phyloP scores from a whole-genome alignment of 2,329 filamentous ascomycete species.

The Cytospora piceae region DNA sequence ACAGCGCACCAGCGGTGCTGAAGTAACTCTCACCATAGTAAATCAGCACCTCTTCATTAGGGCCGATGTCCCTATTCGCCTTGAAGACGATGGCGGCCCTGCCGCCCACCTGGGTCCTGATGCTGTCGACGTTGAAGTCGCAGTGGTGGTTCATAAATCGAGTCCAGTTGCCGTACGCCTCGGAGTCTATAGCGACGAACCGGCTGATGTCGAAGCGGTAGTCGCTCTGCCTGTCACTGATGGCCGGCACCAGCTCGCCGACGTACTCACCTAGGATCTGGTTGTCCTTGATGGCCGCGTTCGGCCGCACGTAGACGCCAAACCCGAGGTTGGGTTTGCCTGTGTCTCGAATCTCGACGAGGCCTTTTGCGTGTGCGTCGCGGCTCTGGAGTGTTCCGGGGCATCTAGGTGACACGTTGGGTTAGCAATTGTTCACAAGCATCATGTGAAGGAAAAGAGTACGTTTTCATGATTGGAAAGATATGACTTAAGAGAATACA shows the following conservation, averaged over 20 bases:
- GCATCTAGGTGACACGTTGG: neutral
- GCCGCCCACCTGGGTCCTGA: slow-evolving; percentile 52
- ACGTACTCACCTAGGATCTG: neutral
- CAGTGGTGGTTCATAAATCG: slow-evolving; percentile 13
- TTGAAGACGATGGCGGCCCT: slow-evolving; percentile 37
- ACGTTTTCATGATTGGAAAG: too few species aligned
- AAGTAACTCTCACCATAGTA: slow-evolving; percentile 1
- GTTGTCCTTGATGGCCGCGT: neutral
- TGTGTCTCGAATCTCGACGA: neutral
- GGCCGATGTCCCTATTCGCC: neutral
- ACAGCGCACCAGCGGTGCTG: neutral
- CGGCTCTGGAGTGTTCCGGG: neutral
- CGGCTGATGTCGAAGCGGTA: neutral
- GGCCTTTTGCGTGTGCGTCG: neutral
- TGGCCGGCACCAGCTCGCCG: neutral
- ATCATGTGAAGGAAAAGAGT: neutral
- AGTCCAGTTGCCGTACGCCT: slow-evolving; percentile 8
- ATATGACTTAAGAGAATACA: neutral
- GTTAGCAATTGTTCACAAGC: neutral
- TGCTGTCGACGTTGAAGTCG: slow-evolving; percentile 30
- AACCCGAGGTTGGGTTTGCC: neutral
- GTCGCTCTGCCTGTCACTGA: neutral
- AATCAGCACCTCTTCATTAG: neutral
- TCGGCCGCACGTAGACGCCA: neutral
- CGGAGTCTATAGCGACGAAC: neutral